Conservation (phyloP, 768 basidiomycete species). For the Tricholoma hemisulphureum region DNA sequence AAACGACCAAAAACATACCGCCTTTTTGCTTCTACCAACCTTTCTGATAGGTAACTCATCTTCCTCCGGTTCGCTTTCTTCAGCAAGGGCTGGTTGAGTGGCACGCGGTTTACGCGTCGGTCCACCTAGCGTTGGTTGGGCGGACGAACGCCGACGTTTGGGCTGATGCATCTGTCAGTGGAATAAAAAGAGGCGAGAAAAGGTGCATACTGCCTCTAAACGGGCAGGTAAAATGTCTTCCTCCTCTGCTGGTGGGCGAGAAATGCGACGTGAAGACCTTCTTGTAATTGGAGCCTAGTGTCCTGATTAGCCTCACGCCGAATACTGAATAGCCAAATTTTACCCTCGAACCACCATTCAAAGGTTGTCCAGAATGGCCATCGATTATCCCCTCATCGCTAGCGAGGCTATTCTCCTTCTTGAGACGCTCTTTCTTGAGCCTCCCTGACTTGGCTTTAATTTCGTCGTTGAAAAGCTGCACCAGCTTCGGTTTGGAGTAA, state of each 20-base stretch:
- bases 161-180: constrained; percentile 40
- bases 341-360: constrained; percentile 26
- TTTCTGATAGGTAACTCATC: constrained; percentile 60
- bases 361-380: constrained; percentile 71
- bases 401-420: constrained; percentile 66
- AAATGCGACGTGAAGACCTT: constrained; percentile 64
- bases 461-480: constrained; percentile 76
- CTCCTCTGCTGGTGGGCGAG: constrained; percentile 51
- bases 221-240: constrained; percentile 39
- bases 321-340: neutral
- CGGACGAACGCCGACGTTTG: constrained; percentile 80
- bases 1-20: constrained; percentile 36
- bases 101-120: constrained; percentile 36
- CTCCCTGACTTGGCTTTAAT: constrained; percentile 58
- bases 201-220: constrained; percentile 55
- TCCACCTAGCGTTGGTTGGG: constrained; percentile 65
- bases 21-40: constrained; percentile 58
- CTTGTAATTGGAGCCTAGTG: constrained; percentile 33
- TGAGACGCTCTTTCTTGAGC: constrained; percentile 61
- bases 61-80: constrained; percentile 80
- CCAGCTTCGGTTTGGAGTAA: constrained; percentile 74
- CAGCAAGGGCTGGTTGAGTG: constrained; percentile 47
- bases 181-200: constrained; percentile 4
- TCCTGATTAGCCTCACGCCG: neutral
- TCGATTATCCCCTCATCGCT: constrained; percentile 84